Conservation (phyloP, 495 filamentous ascomycete genomes). For the Aspergillus sclerotiicarbonarius region DNA sequence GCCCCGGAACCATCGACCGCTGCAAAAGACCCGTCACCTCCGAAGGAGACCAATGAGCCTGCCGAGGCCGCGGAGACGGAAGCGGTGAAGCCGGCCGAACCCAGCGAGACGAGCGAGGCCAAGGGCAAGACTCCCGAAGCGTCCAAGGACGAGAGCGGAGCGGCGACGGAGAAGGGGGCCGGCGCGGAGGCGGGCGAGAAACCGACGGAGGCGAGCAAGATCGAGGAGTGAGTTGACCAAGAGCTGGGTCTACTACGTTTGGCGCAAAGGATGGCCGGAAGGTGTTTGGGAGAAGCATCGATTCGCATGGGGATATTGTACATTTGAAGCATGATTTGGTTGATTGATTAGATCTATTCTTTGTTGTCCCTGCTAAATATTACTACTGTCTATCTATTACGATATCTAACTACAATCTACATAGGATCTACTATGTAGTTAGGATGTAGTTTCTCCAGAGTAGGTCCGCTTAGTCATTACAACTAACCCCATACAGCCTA, state of each 20-base stretch:
- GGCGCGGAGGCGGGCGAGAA: constrained; percentile 24
- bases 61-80: constrained; percentile 12
- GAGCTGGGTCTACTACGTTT: constrained; percentile 22
- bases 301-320: constrained; percentile 22
- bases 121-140: constrained; percentile 22
- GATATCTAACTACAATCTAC: too few relatives aligned
- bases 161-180: constrained; percentile 19
- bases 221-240: constrained; percentile 27
- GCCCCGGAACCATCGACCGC: constrained; percentile 19
- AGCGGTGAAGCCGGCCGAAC: too few relatives aligned
- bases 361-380: not conserved
- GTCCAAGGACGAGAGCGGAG: constrained; percentile 18
- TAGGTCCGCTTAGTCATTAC: not conserved
- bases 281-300: constrained; percentile 38
- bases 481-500: constrained; percentile 26
- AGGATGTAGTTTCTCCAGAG: too few relatives aligned
- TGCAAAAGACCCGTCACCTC: constrained; percentile 20
- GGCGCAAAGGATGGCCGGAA: constrained; percentile 44
- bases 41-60: constrained; percentile 23
- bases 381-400: not conserved
- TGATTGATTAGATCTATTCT: constrained; percentile 4
- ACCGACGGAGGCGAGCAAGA: constrained; percentile 27
- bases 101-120: constrained; percentile 12
- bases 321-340: not conserved
- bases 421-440: too few relatives aligned